Evolutionary conservation across 2,329 filamentous ascomycete genomes (phyloP), one percentile per base, ranked within the genome.

Genomic region (Raffaelea ambrosiae): DNA sequence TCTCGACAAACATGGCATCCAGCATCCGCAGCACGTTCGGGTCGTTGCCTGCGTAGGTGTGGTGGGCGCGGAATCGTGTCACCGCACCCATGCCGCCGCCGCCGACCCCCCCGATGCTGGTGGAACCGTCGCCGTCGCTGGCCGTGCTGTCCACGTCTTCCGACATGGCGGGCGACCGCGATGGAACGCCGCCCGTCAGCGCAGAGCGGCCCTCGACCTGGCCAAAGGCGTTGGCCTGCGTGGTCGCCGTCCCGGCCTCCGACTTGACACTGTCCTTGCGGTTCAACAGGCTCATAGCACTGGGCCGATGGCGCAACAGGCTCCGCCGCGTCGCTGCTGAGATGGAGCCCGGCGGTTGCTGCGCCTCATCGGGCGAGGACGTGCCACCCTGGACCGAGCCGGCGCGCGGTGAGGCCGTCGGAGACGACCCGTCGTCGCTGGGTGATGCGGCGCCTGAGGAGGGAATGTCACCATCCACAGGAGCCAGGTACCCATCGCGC

Each of bases 11-110:
- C 68, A 97, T 89, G 5, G 85, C 81, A 61, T 98, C 88, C 4
- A 98, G 66, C 76, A 85, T 83, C 58, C 76, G 76, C 43, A 85
- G 67, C 46, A 86, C 79, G 56, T 69, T 80, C 4, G 83, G 81
- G 51, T 86, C 81, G 49, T 86, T 89, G 1, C 93, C 93, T 40
- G 80, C 76, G 60, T 98, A 97, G 3, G 86, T 88, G 65, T 97
- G 91, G 38, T 81, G 83, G 3, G 78, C 75, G 49, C 74, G 76
- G 52, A 78, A 77, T 36, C 72, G 74, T 14, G 67, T 48, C 22
- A 33, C 38, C 0, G 20, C 41, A 2, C 21, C 41, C 4, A 13
- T 9, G 3, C 31, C 46, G 2, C 33, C 49, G 3, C 62, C 63
- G 4, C 66, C 55, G 26, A 63, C 61, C 11, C 63, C 57, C 14